Evolutionary conservation across 2,329 filamentous ascomycete species (phyloP).

Genomic region (Penicillium sp.): DNA sequence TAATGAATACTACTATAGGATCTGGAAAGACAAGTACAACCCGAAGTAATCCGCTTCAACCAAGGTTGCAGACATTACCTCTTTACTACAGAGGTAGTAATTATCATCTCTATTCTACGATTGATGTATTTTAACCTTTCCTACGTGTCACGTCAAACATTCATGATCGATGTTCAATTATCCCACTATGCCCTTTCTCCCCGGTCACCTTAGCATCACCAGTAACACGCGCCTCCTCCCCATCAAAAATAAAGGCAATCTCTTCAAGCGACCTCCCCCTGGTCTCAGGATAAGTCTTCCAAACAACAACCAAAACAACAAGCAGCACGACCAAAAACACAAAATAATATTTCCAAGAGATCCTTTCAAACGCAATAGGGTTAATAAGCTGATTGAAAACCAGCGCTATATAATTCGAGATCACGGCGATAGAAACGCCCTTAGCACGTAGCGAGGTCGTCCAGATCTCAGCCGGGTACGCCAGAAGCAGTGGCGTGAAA

Average conservation of each 20-base stretch:
- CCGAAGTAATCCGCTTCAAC: constrained; percentile 26
- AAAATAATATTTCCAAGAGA: constrained; percentile 7
- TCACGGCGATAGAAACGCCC: constrained; percentile 24
- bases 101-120: not conserved
- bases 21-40: constrained; percentile 96
- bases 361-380: constrained; percentile 3
- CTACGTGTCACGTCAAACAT: not conserved
- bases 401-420: constrained; percentile 1
- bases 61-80: not conserved
- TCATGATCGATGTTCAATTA: not conserved
- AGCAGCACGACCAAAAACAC: constrained; percentile 3
- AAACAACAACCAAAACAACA: constrained; percentile 1
- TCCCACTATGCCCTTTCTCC: not conserved
- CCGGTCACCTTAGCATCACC: not conserved
- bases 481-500: constrained; percentile 21
- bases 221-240: not conserved
- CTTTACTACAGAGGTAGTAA: not conserved
- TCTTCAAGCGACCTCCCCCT: constrained; percentile 2
- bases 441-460: constrained; percentile 23
- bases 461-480: constrained; percentile 28
- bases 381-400: constrained; percentile 6
- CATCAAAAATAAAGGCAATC: constrained; percentile 1
- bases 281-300: constrained; percentile 6
- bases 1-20: constrained; percentile 57
- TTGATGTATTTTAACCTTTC: not conserved